Evolutionary conservation across 768 basidiomycete genomes (phyloP), one percentile per base, ranked within the genome.

Genomic region (Rhizopogon vinicolor): DNA sequence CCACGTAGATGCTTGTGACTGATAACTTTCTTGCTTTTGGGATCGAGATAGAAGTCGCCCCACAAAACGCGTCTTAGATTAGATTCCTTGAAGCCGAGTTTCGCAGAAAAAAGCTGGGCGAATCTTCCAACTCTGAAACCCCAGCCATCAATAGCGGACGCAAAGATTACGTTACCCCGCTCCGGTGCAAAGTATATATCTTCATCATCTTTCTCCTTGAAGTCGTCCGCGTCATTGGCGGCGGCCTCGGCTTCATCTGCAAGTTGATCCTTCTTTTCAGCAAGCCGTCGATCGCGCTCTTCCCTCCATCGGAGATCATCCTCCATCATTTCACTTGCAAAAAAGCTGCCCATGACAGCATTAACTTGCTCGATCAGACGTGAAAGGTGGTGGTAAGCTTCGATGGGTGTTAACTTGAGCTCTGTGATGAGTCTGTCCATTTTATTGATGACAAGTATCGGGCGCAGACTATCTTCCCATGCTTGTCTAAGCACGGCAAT

Each of bases 111-210:
- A 8, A 98, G 75, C 66, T 94, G 86, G 0, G 97, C 93, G 64
- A 99, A 99, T 66, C 92, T 92, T 44, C 87, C 86, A 7, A 98
- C 79, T 43, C 96, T 82, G 74, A 99, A 99, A 0, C 95, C 97
- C 96, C 96, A 98, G 4, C 96, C 94, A 60, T 98, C 93, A 54
- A 98, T 84, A 3, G 96, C 97, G 31, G 90, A 93, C 0, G 95
- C 91, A 66, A 99, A 99, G 33, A 98, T 80, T 43, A 99, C 97
- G 66, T 98, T 98, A 18, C 97, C 97, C 51, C 84, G 82, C 65
- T 94, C 92, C 0, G 97, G 97, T 0, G 93, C 91, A 62, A 99
- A 98, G 72, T 98, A 98, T 53, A 98, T 87, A 68, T 95, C 93
- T 68, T 96, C 94, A 63, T 98, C 97, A 65, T 98, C 95, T 67